Base-by-base conservation (phyloP, 2,329 filamentous ascomycete species). In the Pezizomycotina sp. region DNA sequence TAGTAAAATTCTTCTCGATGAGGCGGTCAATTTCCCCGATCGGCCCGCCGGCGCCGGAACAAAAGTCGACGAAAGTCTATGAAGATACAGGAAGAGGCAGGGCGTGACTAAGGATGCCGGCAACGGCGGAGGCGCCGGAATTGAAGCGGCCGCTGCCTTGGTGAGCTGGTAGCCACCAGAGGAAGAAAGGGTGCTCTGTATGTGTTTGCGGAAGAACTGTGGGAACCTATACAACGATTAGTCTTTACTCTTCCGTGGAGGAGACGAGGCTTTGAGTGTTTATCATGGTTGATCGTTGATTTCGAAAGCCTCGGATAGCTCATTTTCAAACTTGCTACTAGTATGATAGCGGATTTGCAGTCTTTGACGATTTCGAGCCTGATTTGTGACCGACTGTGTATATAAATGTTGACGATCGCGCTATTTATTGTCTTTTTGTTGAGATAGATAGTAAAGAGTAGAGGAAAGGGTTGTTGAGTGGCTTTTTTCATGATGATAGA, bases 51-150 rank as follows among this genome's bases (percentile, higher is more conserved):
- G 67, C 73, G 33, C 78, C 78, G 2, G 77, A 74, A 54, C 77
- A 81, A 56, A 82, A 79, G 58, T 84, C 78, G 43, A 83, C 65
- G 48, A 77, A 72, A 12, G 66, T 71, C 55, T 76, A 72, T 2
- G 60, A 55, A 12, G 61, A 57, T 1, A 69, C 58, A 16, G 59
- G 51, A 4, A 51, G 42, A 22, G 62, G 61, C 9, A 76, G 62
- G 26, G 66, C 58, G 14, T 56, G 56, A 24, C 63, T 59, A 28
- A 81, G 63, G 13, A 69, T 57, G 27, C 60, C 55, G 29, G 73
- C 68, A n/a, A 70, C 58, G 12, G 73, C 71, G 1, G 74, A 69
- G 6, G 70, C 67, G 32, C 57, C 56, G 18, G 57, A 53, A 50
- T 77, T 71, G 4, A 77, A 47, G 21, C 69, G 20, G 41, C 33